Conservation (phyloP, 129 eudicot species). For the Silybum marianum region DNA sequence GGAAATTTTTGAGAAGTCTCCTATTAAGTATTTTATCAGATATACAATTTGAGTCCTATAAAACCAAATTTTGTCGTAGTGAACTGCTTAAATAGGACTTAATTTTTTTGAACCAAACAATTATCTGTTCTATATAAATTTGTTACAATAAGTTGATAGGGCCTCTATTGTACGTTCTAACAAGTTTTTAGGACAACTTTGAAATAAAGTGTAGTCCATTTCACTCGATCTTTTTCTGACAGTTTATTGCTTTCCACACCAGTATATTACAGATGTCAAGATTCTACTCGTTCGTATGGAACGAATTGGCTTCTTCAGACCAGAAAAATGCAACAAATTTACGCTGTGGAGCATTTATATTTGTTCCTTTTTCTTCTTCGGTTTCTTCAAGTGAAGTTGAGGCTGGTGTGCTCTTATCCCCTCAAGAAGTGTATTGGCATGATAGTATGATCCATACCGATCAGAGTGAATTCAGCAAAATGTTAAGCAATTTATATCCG, state of each 20-base stretch:
- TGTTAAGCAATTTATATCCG: conserved; percentile 66
- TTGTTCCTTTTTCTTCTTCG: conserved; percentile 54
- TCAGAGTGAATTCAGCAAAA: conserved; percentile 38
- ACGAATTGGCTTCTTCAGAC: conserved; percentile 52
- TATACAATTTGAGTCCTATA: background rate
- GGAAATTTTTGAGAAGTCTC: background rate
- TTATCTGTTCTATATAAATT: background rate
- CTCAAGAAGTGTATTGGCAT: conserved; percentile 83
- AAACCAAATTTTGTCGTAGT: background rate
- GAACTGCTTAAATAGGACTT: background rate
- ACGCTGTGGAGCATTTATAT: conserved; percentile 57
- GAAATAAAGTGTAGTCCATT: background rate
- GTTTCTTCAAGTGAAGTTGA: conserved; percentile 48
- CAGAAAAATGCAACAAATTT: conserved; percentile 46
- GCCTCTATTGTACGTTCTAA: background rate
- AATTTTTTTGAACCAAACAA: background rate
- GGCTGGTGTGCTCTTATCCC: conserved; percentile 64
- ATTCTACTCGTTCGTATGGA: conserved; percentile 68
- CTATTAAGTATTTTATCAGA: background rate
- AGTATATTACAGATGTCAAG: conserved; percentile 83
- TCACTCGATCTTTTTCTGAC: conserved; percentile 4
- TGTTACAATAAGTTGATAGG: background rate
- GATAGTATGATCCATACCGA: conserved; percentile 41
- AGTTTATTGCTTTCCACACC: conserved; percentile 20
- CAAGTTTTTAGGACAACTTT: background rate